phyloP scores from a whole-genome alignment of 352 stramenopile genomes.

The Pythium brachiatum region DNA sequence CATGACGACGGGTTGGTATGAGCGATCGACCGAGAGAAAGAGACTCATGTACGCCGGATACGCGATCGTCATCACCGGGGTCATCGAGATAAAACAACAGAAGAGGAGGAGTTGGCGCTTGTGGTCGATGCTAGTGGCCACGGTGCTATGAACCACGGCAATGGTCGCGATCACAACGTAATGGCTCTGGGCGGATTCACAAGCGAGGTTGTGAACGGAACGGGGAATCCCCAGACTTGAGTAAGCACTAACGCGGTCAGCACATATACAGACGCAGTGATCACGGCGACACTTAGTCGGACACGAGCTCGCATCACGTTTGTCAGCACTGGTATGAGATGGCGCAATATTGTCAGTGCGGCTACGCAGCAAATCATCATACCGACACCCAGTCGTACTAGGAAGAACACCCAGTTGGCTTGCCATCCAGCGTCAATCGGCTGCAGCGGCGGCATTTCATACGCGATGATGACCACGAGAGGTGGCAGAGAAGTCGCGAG shows the following conservation, averaged over 20 bases:
- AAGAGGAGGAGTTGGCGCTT: not conserved
- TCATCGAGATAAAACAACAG: not conserved
- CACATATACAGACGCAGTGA: not conserved
- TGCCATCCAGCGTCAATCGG: not conserved
- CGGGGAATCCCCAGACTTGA: not conserved
- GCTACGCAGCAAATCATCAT: not conserved
- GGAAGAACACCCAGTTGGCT: constrained; percentile 7
- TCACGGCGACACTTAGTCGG: not conserved
- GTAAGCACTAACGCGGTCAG: not conserved
- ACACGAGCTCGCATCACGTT: not conserved
- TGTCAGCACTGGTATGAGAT: not conserved
- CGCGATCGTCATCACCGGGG: not conserved
- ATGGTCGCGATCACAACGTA: not conserved
- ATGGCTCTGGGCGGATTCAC: not conserved
- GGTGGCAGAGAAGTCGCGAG: constrained; percentile 4
- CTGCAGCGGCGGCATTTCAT: constrained; percentile 4
- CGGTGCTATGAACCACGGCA: not conserved
- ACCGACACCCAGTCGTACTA: not conserved
- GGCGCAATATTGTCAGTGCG: not conserved
- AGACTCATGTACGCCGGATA: constrained; percentile 3
- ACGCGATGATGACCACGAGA: constrained; percentile 5
- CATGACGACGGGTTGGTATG: not conserved
- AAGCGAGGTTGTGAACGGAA: constrained; percentile 4
- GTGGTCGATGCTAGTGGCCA: not conserved
- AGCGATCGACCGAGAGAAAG: not conserved